Evolutionary conservation across 805 yeast species (phyloP).

Genomic region (Lipomyces sp.): DNA sequence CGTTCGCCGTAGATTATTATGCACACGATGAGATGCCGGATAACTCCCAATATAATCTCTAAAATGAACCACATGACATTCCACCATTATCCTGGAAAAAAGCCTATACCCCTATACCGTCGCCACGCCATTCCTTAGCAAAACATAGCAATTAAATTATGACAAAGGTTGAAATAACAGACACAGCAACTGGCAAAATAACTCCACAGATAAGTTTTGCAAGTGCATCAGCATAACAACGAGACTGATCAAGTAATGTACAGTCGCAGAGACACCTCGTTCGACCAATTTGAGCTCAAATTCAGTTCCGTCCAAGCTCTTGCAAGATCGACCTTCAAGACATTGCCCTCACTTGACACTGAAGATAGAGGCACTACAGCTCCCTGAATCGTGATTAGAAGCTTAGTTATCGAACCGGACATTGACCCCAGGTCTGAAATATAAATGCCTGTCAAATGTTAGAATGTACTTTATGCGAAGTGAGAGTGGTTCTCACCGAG

Average conservation of each 20-base stretch:
- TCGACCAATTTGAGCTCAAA: constrained; percentile 29
- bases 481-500: constrained; percentile 14
- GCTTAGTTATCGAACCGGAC: constrained; percentile 9
- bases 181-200: too few relatives aligned
- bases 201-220: too few relatives aligned
- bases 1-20: not conserved
- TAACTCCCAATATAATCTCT: not conserved
- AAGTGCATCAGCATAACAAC: too few relatives aligned
- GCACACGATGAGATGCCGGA: not conserved
- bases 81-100: not conserved
- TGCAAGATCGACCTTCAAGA: constrained; percentile 28
- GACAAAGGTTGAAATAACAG: too few relatives aligned
- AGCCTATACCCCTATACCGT: not conserved
- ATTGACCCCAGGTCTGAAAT: not conserved
- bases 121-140: not conserved
- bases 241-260: constrained; percentile 18
- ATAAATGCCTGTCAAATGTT: not conserved
- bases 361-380: constrained; percentile 30
- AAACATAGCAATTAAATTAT: not conserved
- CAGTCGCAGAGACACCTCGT: constrained; percentile 31
- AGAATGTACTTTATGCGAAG: not conserved
- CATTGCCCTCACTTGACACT: constrained; percentile 22
- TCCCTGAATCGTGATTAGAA: constrained; percentile 35
- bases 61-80: not conserved
- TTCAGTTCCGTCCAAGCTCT: constrained; percentile 31